Evolutionary conservation across 805 yeast species (phyloP).

Genomic region (Nakazawaea populi): DNA sequence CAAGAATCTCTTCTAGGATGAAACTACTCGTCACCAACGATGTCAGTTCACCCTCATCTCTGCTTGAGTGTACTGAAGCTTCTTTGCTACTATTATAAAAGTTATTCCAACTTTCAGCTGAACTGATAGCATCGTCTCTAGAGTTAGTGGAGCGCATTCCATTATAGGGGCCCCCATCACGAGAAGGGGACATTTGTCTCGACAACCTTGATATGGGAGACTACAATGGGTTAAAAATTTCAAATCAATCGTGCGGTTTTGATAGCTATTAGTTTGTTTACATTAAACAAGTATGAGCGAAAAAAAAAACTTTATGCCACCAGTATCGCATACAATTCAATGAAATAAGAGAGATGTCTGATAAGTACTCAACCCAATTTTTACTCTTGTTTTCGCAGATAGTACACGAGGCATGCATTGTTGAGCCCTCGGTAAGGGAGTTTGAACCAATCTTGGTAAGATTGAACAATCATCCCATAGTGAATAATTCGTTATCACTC

Average conservation of each 20-base stretch:
- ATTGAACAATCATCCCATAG: constrained; percentile 20
- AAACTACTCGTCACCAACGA: constrained; percentile 1
- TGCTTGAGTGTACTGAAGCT: background rate
- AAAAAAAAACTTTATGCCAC: too few relatives aligned
- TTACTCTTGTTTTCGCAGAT: constrained; percentile 24
- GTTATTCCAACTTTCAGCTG: background rate
- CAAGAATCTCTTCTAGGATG: constrained; percentile 4
- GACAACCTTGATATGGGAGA: background rate
- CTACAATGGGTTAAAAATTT: background rate
- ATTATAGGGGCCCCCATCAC: background rate
- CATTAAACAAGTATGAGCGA: too few relatives aligned
- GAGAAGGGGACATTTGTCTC: background rate
- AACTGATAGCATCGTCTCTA: background rate
- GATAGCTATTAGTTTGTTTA: background rate
- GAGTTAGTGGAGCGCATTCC: background rate
- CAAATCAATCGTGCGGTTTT: background rate
- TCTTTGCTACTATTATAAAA: background rate
- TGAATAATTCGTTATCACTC: constrained; percentile 13
- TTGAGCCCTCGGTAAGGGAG: constrained; percentile 10
- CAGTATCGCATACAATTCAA: background rate
- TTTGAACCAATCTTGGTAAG: constrained; percentile 11
- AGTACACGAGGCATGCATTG: constrained; percentile 17
- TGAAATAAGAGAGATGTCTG: constrained; percentile 5
- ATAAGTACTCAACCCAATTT: constrained; percentile 21
- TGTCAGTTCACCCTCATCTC: background rate